Percentiles rank a stretch among this genome's conserved stretches.
Evolutionary conservation across 345 rosid genomes (phyloP).

Genomic region (rapeseed (Brassica napus)): Da-Ae NC_063448.1:50745001-50745500

Average conservation of each 20-base stretch:
- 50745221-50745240: not conserved
- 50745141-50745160: no score
- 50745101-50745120: no score
- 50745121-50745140: no score
- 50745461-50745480: slow-evolving; percentile 41
- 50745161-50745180: no score
- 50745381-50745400: not conserved
- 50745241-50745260: not conserved
- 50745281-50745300: slow-evolving; percentile 7
- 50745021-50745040: no score
- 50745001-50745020: not conserved
- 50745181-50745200: no score
- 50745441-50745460: slow-evolving; percentile 36
- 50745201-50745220: not conserved
- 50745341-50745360: not conserved
- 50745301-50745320: not conserved
- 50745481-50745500: slow-evolving; percentile 42
- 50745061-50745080: no score
- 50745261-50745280: not conserved
- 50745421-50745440: slow-evolving; percentile 29
- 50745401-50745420: slow-evolving; percentile 22
- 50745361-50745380: not conserved
- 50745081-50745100: no score
- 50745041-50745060: no score
- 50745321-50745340: slow-evolving; percentile 9